Evolutionary conservation across 2,329 filamentous ascomycete species (phyloP).

Genomic region (Stachybotrys elegans): DNA sequence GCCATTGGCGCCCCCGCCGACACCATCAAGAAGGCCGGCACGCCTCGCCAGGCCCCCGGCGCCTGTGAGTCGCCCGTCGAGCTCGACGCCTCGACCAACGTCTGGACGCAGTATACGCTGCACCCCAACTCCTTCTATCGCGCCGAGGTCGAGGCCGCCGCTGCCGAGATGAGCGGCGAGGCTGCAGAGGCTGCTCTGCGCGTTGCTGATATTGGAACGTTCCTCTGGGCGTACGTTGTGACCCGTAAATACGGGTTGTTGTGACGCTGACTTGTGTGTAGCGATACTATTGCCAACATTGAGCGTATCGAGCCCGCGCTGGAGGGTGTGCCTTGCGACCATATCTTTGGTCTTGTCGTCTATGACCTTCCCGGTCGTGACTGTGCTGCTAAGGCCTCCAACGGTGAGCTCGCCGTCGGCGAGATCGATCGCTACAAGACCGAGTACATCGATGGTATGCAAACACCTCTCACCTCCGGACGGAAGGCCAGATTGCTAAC

Average conservation of each 20-base stretch:
- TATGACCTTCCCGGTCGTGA: slow-evolving; percentile 56
- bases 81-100: slow-evolving; percentile 32
- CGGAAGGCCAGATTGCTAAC: too few species aligned
- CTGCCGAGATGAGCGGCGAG: slow-evolving; percentile 55
- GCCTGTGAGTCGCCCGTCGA: slow-evolving; percentile 29
- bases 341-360: slow-evolving; percentile 47
- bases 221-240: slow-evolving; percentile 43
- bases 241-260: accelerated
- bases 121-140: slow-evolving; percentile 44
- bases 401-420: slow-evolving; percentile 49
- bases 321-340: slow-evolving; percentile 34
- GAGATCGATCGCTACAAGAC: slow-evolving; percentile 48
- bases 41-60: slow-evolving; percentile 19
- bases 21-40: slow-evolving; percentile 14
- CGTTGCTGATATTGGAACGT: slow-evolving; percentile 47
- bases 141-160: slow-evolving; percentile 50
- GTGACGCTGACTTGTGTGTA: slow-evolving; percentile 17
- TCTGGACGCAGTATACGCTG: slow-evolving; percentile 32
- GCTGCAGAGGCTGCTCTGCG: slow-evolving; percentile 46
- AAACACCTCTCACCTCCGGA: too few species aligned
- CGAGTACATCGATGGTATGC: slow-evolving; percentile 46
- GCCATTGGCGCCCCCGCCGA: slow-evolving; percentile 26
- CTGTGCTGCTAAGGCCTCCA: slow-evolving; percentile 51
- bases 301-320: slow-evolving; percentile 40
- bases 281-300: slow-evolving; percentile 45